Conservation (phyloP, 176 grass and related monocot species). For the Dactylis glomerata region DNA sequence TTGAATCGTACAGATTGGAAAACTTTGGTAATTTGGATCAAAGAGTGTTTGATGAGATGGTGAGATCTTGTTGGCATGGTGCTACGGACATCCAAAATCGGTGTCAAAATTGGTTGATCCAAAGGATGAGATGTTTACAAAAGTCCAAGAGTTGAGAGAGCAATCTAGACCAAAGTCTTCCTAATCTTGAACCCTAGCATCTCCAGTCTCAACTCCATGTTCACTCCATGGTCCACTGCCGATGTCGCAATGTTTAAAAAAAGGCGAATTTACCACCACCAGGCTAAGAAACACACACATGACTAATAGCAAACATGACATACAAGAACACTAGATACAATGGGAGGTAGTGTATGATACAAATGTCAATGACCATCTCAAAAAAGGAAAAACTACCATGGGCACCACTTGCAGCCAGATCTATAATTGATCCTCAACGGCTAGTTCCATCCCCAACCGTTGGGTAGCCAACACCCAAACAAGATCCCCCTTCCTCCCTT, state of each 20-base stretch:
- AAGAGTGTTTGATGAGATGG: no score
- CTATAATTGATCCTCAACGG: constrained; percentile 22
- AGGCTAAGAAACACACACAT: neutral
- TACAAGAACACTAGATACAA: neutral
- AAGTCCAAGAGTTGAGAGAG: no score
- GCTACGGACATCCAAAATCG: no score
- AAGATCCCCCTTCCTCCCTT: neutral
- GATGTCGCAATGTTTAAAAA: neutral
- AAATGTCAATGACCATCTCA: neutral
- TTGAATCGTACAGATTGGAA: no score
- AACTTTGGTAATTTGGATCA: no score
- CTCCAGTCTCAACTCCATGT: no score
- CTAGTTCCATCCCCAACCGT: constrained; percentile 40
- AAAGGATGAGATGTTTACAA: no score
- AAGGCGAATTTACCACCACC: neutral
- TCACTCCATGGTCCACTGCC: neutral
- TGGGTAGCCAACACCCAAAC: constrained; percentile 23
- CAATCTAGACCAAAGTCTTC: no score
- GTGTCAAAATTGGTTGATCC: no score
- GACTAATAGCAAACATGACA: neutral
- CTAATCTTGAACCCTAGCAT: no score
- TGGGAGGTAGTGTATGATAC: neutral
- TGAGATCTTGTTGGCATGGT: no score
- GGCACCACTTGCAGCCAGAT: neutral
- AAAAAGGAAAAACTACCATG: no score